Evolutionary conservation across 179 eudicot genomes (phyloP).

Genomic region (Pouteria campechiana): DNA sequence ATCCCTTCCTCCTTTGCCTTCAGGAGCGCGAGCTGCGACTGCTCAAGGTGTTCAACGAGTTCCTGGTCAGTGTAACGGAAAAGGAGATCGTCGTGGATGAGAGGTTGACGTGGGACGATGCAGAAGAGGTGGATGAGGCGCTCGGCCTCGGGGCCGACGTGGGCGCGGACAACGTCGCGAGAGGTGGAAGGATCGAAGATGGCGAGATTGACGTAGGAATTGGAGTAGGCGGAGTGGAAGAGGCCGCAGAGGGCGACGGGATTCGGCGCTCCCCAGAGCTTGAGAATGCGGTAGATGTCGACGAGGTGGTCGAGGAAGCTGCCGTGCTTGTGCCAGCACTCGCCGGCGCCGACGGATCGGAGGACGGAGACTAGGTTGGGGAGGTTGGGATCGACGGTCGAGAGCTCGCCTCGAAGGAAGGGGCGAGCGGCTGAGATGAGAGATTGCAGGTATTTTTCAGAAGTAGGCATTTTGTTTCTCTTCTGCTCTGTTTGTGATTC

Average conservation of each 20-base stretch:
- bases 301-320: conserved; percentile 73
- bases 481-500: too few species aligned
- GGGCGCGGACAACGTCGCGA: conserved; percentile 45
- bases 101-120: conserved; percentile 53
- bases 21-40: conserved; percentile 26
- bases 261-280: conserved; percentile 62
- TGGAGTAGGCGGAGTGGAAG: conserved; percentile 94
- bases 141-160: conserved; percentile 58
- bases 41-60: conserved; percentile 37
- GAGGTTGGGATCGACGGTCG: conserved; percentile 32
- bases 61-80: conserved; percentile 47
- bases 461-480: too few species aligned
- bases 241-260: conserved; percentile 68
- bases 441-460: conserved; percentile 16
- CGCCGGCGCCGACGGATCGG: conserved; percentile 76
- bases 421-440: conserved; percentile 55
- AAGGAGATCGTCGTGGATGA: conserved; percentile 57
- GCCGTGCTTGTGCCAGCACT: conserved; percentile 98
- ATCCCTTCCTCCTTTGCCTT: conserved; percentile 17
- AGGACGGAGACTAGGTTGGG: conserved; percentile 51
- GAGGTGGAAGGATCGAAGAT: conserved; percentile 73
- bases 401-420: conserved; percentile 64
- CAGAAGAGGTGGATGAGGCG: conserved; percentile 65
- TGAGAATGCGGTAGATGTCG: conserved; percentile 56
- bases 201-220: conserved; percentile 88